Evolutionary conservation across 768 basidiomycete species (phyloP).

Genomic region (Podaxis mareebaensis): DNA sequence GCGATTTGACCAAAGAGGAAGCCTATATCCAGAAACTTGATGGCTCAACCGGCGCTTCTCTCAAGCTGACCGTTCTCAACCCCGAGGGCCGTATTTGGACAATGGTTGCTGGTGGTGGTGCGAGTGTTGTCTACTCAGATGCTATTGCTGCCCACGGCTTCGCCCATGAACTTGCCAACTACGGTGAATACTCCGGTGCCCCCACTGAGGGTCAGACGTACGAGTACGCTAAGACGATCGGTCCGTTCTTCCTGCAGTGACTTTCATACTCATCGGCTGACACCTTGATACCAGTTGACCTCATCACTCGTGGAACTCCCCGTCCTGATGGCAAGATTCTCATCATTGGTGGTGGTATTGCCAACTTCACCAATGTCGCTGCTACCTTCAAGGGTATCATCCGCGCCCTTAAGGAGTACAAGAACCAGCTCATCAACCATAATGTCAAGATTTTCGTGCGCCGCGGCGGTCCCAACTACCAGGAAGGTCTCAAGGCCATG

Average conservation of each 20-base stretch:
- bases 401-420: slow-evolving; percentile 92
- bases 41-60: slow-evolving; percentile 93
- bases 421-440: slow-evolving; percentile 78
- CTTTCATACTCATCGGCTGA: slow-evolving; percentile 11
- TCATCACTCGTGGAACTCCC: slow-evolving; percentile 89
- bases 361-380: slow-evolving; percentile 99
- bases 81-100: slow-evolving; percentile 97
- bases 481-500: slow-evolving; percentile 97
- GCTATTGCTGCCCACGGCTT: slow-evolving; percentile 91
- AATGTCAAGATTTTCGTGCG: slow-evolving; percentile 95
- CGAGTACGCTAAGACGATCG: slow-evolving; percentile 98
- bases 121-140: slow-evolving; percentile 67
- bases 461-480: slow-evolving; percentile 99
- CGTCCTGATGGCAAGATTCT: slow-evolving; percentile 92
- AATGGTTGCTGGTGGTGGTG: slow-evolving; percentile 98
- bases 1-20: slow-evolving; percentile 97
- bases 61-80: slow-evolving; percentile 97
- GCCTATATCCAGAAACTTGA: slow-evolving; percentile 99
- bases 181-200: slow-evolving; percentile 98
- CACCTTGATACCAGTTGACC: slow-evolving; percentile 57
- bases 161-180: slow-evolving; percentile 98
- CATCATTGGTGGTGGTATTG: slow-evolving; percentile 99
- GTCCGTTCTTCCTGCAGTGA: slow-evolving; percentile 43
- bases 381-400: slow-evolving; percentile 99
- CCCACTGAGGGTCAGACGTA: slow-evolving; percentile 98